Conservation (phyloP, 352 stramenopile species). For the Plasmopara halstedii region DNA sequence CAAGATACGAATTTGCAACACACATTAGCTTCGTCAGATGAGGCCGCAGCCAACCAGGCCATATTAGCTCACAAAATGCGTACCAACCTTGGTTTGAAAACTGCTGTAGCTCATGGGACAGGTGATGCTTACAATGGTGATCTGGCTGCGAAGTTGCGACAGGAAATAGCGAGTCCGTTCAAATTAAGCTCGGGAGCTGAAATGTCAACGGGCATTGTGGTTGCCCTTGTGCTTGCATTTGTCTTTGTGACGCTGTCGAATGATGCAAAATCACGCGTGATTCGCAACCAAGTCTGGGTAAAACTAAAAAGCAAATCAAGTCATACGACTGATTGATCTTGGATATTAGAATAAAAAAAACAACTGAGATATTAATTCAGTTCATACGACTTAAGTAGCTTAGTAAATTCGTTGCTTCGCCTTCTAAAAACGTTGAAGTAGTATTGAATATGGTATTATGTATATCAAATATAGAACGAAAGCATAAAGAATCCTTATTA, state of each 20-base stretch:
- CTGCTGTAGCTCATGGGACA: neutral
- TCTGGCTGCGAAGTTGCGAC: neutral
- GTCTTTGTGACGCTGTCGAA: slow-evolving; percentile 62
- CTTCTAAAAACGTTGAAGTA: no score
- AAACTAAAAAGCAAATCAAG: neutral
- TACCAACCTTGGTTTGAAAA: neutral
- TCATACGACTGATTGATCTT: neutral
- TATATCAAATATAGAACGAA: no score
- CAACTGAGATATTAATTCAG: no score
- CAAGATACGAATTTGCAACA: neutral
- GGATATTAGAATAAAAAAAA: no score
- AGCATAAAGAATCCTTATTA: no score
- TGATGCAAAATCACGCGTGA: slow-evolving; percentile 12
- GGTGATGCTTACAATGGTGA: neutral
- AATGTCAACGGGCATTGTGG: slow-evolving; percentile 12
- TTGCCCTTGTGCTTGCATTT: slow-evolving; percentile 27
- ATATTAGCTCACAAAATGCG: neutral
- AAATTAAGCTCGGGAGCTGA: slow-evolving; percentile 1
- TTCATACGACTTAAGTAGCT: no score
- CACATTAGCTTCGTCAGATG: neutral
- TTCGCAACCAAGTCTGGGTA: neutral
- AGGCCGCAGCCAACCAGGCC: neutral
- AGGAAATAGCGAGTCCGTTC: neutral
- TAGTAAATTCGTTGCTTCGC: no score
- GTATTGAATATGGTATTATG: no score